Evolutionary conservation across 2,329 filamentous ascomycete genomes (phyloP).

Genomic region (Aaosphaeria pasadenensis): DNA sequence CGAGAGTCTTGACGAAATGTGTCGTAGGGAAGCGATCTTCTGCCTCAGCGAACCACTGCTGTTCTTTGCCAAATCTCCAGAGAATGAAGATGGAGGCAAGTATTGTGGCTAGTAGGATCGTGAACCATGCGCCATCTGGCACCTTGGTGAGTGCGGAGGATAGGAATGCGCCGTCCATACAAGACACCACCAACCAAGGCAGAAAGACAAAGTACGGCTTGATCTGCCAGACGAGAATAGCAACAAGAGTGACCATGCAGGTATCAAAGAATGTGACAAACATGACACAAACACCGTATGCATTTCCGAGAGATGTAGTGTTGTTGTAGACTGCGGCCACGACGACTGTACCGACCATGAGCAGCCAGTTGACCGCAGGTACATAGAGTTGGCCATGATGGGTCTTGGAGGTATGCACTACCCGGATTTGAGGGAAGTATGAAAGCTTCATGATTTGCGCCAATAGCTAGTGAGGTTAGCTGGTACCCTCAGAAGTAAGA

Average conservation of each 20-base stretch:
- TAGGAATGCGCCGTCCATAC: constrained; percentile 67
- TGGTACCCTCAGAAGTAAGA: constrained; percentile 9
- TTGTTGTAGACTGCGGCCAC: constrained; percentile 71
- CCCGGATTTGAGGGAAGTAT: constrained; percentile 74
- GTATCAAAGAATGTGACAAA: constrained; percentile 77
- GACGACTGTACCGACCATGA: constrained; percentile 73
- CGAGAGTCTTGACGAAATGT: constrained; percentile 39
- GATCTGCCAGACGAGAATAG: constrained; percentile 69
- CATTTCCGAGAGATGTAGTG: constrained; percentile 61
- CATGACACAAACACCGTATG: constrained; percentile 77
- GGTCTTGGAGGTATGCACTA: constrained; percentile 65
- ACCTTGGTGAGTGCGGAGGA: constrained; percentile 70
- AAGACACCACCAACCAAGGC: constrained; percentile 62
- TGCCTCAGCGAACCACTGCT: constrained; percentile 70
- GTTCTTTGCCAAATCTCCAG: constrained; percentile 77
- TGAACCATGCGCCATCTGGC: constrained; percentile 76
- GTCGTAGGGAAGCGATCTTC: constrained; percentile 53
- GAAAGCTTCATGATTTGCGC: constrained; percentile 69
- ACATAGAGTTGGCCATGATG: constrained; percentile 78
- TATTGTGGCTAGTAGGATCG: constrained; percentile 61
- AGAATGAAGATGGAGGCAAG: constrained; percentile 66
- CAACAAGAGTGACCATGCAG: constrained; percentile 68
- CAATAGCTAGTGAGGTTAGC: constrained; percentile 44
- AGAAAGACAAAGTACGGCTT: constrained; percentile 59
- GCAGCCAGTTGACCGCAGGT: constrained; percentile 71